A percentile compares a stretch with the other conserved stretches of the same genome.
These are phyloP conservation scores for Jatropha curcas DNA, from an alignment of 345 rosid genomes.

Conservation along the genomic window DNA sequence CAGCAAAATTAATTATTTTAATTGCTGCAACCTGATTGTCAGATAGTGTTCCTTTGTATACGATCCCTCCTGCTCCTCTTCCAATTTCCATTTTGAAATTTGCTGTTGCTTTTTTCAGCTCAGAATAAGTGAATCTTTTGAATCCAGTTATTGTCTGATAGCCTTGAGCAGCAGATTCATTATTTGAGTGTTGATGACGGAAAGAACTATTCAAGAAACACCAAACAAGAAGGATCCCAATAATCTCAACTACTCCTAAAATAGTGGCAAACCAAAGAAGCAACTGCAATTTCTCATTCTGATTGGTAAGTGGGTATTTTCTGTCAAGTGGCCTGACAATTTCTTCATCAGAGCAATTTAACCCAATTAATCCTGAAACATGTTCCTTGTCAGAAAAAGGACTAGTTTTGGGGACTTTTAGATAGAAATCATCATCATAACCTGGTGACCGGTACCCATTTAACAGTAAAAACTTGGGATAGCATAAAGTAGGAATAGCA, in stretches of 20 bases:
- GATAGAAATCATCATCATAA: conserved; percentile 14
- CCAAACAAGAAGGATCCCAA: conserved; percentile 25
- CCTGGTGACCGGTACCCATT: conserved; percentile 23
- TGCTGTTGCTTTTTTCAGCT: conserved; percentile 9
- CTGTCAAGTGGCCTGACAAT: conserved; percentile 16
- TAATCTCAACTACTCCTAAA: conserved; percentile 35
- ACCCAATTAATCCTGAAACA: conserved; percentile 1
- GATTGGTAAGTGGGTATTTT: conserved; percentile 12
- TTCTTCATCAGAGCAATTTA: neutral
- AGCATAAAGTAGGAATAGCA: conserved; percentile 12
- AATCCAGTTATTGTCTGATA: conserved; percentile 31
- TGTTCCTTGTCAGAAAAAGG: neutral
- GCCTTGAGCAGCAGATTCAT: neutral
- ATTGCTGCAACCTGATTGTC: conserved; percentile 6
- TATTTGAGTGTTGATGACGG: neutral
- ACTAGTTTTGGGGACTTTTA: conserved; percentile 25
- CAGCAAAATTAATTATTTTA: conserved; percentile 5
- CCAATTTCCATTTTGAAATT: conserved; percentile 13
- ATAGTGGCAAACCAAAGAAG: conserved; percentile 32
- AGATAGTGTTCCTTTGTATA: conserved; percentile 5
- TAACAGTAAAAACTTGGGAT: conserved; percentile 17
- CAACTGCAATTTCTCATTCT: conserved; percentile 16
- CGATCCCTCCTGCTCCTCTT: conserved; percentile 17
- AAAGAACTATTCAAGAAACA: conserved; percentile 23
- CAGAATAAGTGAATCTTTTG: conserved; percentile 10